Evolutionary conservation across 495 filamentous ascomycete genomes (phyloP), one percentile per base, ranked within the genome.

Genomic region (Staphylotrichum tortipilum): DNA sequence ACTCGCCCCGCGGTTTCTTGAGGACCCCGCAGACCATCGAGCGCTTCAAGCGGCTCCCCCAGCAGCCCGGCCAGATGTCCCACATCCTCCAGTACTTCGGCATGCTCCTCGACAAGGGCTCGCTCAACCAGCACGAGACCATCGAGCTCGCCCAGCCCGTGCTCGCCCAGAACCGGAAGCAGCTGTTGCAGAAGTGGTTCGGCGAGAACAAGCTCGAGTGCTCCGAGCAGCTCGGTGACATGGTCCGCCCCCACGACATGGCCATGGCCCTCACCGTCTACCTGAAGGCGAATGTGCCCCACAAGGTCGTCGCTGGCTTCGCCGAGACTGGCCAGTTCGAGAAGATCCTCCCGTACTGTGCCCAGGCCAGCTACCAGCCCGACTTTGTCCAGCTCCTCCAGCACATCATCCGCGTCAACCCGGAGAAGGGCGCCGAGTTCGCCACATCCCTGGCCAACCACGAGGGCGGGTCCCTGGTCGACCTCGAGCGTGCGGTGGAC

Each of bases 61-160:
- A 81, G 29, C 77, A 84, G 54, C 78, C 78, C 5, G 83, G 83
- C 14, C 82, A 90, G 64, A 84, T 97, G 71, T 94, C 91, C 10
- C 80, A 89, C 52, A 95, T 96, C 48, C 78, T 99, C 41, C 91
- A 95, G 63, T 99, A 97, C 72, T 99, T 99, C 55, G 91, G 94
- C 48, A 86, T 95, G 80, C 76, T 99, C 34, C 77, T 99, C 11
- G 92, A 99, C 61, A 95, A 97, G 78, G 89, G 91, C 24, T 77
- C 79, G 6, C 75, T 99, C 23, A 99, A 97, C 70, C 82, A 83
- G 59, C 82, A 91, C 52, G 92, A 99, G 68, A 94, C 89, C 52
- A 73, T 97, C 40, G 92, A 99, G 67, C 79, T 99, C 54, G 90
- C 92, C 9, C 79, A 86, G 41, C 90, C 94, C 31, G 92, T 99